Conservation (phyloP, 495 filamentous ascomycete genomes). For the Penicillium arizonense region DNA sequence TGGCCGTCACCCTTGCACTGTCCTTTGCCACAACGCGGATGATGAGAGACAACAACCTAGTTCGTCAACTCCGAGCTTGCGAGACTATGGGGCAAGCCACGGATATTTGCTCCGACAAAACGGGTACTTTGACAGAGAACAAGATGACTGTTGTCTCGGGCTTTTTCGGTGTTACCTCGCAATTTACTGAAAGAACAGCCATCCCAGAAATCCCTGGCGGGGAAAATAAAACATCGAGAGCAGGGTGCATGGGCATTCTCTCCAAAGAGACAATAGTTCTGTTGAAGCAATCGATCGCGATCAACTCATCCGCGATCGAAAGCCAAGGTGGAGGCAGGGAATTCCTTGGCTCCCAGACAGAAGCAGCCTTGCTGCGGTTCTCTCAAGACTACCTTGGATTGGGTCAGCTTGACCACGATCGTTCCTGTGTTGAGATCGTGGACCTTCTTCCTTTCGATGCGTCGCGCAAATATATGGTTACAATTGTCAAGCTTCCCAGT, state of each 20-base stretch:
- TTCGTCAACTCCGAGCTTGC: conserved; percentile 53
- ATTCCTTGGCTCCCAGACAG: conserved; percentile 59
- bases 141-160: conserved; percentile 60
- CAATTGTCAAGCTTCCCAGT: conserved; percentile 46
- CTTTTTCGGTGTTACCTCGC: conserved; percentile 33
- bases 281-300: conserved; percentile 40
- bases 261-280: not conserved
- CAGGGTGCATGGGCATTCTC: not conserved
- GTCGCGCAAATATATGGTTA: conserved; percentile 56
- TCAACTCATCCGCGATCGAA: conserved; percentile 60
- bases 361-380: conserved; percentile 55
- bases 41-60: conserved; percentile 59
- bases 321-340: conserved; percentile 43
- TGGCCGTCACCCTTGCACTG: conserved; percentile 56
- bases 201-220: not conserved
- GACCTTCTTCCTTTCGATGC: conserved; percentile 62
- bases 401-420: conserved; percentile 43
- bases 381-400: conserved; percentile 53
- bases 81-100: conserved; percentile 63
- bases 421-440: conserved; percentile 46
- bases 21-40: conserved; percentile 59
- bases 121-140: conserved; percentile 58
- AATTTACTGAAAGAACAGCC: not conserved
- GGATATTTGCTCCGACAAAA: conserved; percentile 59
- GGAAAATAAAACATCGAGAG: not conserved